A percentile compares a stretch with the other conserved stretches of the same genome.
Conservation (phyloP, 2,329 filamentous ascomycete species). For the Daldinia sp. region DNA sequence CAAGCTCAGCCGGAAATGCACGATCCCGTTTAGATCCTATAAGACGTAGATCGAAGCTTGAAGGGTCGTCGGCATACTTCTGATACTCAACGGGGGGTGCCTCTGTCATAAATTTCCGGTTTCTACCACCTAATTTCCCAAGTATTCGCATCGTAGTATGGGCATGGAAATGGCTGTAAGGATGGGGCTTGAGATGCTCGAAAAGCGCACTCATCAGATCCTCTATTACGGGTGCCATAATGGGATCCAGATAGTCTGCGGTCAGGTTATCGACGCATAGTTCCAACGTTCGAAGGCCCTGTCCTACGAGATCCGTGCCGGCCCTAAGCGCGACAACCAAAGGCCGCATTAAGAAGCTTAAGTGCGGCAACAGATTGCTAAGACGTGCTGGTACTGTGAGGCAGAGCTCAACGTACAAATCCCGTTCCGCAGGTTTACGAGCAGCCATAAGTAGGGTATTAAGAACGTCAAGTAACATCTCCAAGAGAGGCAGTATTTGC, state of each 20-base stretch:
- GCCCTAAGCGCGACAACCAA: slow-evolving; percentile 94
- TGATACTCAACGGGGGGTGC: slow-evolving; percentile 87
- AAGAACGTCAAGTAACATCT: slow-evolving; percentile 97
- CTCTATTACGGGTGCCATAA: slow-evolving; percentile 99
- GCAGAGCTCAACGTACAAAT: slow-evolving; percentile 96
- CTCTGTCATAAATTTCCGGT: slow-evolving; percentile 93
- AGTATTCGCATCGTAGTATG: slow-evolving; percentile 98
- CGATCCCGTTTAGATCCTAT: slow-evolving; percentile 91
- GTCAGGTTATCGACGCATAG: slow-evolving; percentile 98
- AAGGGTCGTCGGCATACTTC: slow-evolving; percentile 85
- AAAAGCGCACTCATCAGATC: slow-evolving; percentile 98
- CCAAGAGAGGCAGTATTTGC: slow-evolving; percentile 92
- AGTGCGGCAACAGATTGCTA: slow-evolving; percentile 92
- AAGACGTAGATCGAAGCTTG: slow-evolving; percentile 89
- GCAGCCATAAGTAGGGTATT: slow-evolving; percentile 94
- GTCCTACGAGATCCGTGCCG: slow-evolving; percentile 92
- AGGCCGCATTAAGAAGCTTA: slow-evolving; percentile 97
- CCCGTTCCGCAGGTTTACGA: slow-evolving; percentile 88
- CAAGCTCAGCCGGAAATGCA: slow-evolving; percentile 86
- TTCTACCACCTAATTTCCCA: slow-evolving; percentile 94
- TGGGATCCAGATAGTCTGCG: slow-evolving; percentile 96
- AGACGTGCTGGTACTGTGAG: slow-evolving; percentile 94
- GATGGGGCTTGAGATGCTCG: slow-evolving; percentile 92
- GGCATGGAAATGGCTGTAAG: slow-evolving; percentile 96
- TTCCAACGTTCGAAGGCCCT: slow-evolving; percentile 92